A percentile compares a stretch with the other conserved stretches of the same genome.
Conservation (phyloP, 164 flowering plant species). For the Saururus chinensis region DNA sequence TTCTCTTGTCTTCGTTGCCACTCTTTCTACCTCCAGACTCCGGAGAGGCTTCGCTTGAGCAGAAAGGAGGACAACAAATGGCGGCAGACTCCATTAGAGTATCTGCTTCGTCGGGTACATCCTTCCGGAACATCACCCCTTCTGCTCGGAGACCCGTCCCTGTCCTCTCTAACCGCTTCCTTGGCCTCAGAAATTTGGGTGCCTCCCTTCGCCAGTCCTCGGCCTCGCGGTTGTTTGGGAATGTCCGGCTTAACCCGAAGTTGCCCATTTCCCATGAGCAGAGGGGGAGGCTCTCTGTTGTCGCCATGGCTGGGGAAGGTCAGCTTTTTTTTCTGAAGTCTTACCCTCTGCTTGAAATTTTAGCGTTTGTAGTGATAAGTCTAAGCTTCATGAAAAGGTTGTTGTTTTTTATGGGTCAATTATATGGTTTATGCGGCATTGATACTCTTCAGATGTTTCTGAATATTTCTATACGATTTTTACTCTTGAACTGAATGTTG, state of each 20-base stretch:
- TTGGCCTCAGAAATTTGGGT: constrained; percentile 1
- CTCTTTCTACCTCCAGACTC: background rate
- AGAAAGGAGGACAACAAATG: constrained; percentile 2
- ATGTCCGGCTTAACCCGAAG: constrained; percentile 11
- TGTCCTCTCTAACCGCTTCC: constrained; percentile 9
- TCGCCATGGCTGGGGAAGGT: constrained; percentile 37
- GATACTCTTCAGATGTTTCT: too few species aligned
- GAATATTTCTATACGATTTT: too few species aligned
- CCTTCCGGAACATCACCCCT: constrained; percentile 4
- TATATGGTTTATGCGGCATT: too few species aligned
- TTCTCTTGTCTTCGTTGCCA: background rate
- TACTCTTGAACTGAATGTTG: too few species aligned
- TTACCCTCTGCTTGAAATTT: background rate
- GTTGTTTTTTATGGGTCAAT: too few species aligned
- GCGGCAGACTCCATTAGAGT: constrained; percentile 15
- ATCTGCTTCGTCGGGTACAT: constrained; percentile 7
- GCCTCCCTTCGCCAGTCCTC: constrained; percentile 1
- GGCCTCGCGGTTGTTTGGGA: constrained; percentile 14
- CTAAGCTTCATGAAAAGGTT: background rate
- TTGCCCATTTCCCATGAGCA: constrained; percentile 5
- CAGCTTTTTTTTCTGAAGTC: background rate
- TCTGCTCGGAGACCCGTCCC: constrained; percentile 9
- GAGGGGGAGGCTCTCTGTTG: constrained; percentile 12
- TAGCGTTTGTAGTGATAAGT: too few species aligned
- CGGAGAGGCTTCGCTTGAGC: background rate